phyloP scores from a whole-genome alignment of 2,329 filamentous ascomycete species.

The Monosporascus sp. region DNA sequence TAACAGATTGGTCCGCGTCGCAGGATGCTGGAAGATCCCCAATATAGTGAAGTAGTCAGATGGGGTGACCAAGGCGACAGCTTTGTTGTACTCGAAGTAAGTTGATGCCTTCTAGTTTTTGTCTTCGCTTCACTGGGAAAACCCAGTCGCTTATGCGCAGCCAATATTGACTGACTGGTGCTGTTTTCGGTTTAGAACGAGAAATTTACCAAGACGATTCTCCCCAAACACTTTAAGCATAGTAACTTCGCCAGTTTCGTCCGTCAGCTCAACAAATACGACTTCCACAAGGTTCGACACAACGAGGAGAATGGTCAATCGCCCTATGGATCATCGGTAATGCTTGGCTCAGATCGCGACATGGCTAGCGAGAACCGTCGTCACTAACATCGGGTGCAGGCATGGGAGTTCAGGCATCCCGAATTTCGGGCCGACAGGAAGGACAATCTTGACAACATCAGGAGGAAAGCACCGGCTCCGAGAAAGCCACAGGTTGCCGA shows the following conservation, averaged over 20 bases:
- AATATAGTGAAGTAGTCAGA: conserved; percentile 85
- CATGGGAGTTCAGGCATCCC: conserved; percentile 96
- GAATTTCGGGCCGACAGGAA: conserved; percentile 96
- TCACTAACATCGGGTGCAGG: conserved; percentile 44
- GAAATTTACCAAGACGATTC: conserved; percentile 78
- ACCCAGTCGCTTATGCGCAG: conserved; percentile 1
- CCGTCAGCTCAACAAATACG: conserved; percentile 72
- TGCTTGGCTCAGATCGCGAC: conserved; percentile 23
- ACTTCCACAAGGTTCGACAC: conserved; percentile 85
- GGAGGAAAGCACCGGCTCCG: conserved; percentile 87
- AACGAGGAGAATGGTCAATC: conserved; percentile 81
- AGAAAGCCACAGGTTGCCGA: conserved; percentile 64
- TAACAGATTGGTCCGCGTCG: conserved; percentile 25
- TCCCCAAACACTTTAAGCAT: conserved; percentile 82
- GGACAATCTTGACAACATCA: conserved; percentile 92
- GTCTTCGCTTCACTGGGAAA: conserved; percentile 2
- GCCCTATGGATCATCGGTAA: conserved; percentile 74
- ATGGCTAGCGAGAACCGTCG: background rate
- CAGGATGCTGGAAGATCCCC: conserved; percentile 94
- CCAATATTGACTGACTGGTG: conserved; percentile 11
- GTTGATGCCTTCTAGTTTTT: conserved; percentile 9
- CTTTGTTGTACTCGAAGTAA: conserved; percentile 94
- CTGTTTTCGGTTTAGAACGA: conserved; percentile 62
- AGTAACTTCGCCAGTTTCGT: conserved; percentile 79
- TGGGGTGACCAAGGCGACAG: conserved; percentile 95